Base-by-base conservation (phyloP, 345 rosid genomes). In the Eucalyptus lansdowneana region DNA sequence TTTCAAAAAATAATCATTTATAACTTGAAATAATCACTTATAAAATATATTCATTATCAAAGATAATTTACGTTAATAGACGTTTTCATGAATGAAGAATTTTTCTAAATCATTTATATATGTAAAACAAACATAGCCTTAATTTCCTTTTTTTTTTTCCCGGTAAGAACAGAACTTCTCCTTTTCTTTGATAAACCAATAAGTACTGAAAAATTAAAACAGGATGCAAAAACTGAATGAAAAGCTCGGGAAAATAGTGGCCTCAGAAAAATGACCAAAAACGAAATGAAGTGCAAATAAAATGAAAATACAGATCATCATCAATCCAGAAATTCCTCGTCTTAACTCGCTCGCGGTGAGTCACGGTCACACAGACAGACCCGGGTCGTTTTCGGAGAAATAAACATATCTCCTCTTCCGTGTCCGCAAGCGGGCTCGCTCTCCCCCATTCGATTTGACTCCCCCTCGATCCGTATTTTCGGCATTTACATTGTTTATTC, bases 121-220 rank as follows among this genome's bases (percentile, higher is more conserved):
- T 8, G 58, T 53, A 8, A 21, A 53, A 53, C 4, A 53, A 53
- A 21, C 0, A 19, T 0, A 8, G 58, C 58, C 25, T 53, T 0
- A 53, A 21, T 53, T 21, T 53, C 25, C 10, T 53, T 53, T 53
- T 8, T 17, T 21, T 5, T 2, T 14, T 16, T 16, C 1, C 21
- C 2, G 25, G 11, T 9, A 53, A 53, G 25, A 21, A 53, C 58
- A 8, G 2, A 53, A 53, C 2, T 8, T 53, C 2, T 53, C 25
- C 58, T 53, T 53, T 22, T 53, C 58, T 53, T 53, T 21, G n/a
- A 58, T 25, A 25, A 58, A 58, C 65, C 14, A 24, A 11, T 58
- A 24, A 58, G 14, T 25, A 58, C 14, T 25, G n/a, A 58, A 58
- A 58, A 58, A 58, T 58, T 25, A 58, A 25, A 58, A 58, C n/a